These are phyloP conservation scores for Berberis vulgaris DNA, from an alignment of 164 flowering plant genomes.

Conservation along the genomic window DNA sequence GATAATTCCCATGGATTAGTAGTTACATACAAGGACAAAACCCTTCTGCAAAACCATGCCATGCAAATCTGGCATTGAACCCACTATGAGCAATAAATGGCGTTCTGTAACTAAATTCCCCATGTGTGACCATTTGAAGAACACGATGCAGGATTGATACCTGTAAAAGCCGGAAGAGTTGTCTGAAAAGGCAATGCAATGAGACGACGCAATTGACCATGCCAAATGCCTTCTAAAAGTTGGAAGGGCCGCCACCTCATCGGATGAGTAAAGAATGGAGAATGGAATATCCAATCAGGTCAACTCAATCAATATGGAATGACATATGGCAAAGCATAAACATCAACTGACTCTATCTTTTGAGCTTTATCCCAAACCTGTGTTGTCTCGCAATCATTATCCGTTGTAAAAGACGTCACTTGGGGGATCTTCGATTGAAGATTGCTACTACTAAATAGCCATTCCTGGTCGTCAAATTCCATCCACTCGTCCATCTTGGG, in stretches of 20 bases:
- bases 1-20: conserved; percentile 16
- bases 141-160: conserved; percentile 6
- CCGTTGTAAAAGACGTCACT: conserved; percentile 15
- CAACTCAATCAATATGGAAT: conserved; percentile 52
- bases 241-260: too few relatives aligned
- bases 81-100: conserved; percentile 18
- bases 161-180: conserved; percentile 16
- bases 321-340: conserved; percentile 73
- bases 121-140: conserved; percentile 15
- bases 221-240: conserved; percentile 7
- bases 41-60: conserved; percentile 11
- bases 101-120: conserved; percentile 15
- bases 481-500: conserved; percentile 58
- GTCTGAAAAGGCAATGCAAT: conserved; percentile 21
- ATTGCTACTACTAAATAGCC: conserved; percentile 36
- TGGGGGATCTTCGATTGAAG: conserved; percentile 22
- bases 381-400: conserved; percentile 18
- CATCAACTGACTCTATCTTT: conserved; percentile 51
- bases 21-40: conserved; percentile 3
- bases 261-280: neutral
- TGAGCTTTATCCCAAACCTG: conserved; percentile 66
- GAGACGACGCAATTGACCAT: conserved; percentile 14
- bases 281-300: neutral
- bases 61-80: conserved; percentile 13
- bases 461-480: conserved; percentile 55